Conservation (phyloP, 169 alveolate genomes). For the Plasmodium coatneyi region DNA sequence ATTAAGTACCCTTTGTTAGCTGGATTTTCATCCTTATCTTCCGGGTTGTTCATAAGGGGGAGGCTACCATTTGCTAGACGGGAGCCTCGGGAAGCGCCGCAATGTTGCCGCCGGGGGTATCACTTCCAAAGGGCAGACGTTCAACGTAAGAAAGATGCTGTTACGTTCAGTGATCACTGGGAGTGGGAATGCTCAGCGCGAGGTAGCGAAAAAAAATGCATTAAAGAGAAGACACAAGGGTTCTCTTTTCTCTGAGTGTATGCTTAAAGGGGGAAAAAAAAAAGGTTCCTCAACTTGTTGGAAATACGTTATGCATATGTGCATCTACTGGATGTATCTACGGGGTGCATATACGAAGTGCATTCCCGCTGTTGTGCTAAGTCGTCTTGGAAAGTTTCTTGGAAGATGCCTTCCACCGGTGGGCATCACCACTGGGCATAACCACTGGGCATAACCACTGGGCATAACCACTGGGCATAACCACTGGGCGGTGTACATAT, state of each 20-base stretch:
- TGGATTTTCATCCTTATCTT: slow-evolving; percentile 48
- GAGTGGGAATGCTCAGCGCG: neutral
- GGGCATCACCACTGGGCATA: neutral
- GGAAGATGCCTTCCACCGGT: neutral
- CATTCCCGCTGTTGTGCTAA: neutral
- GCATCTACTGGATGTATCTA: neutral
- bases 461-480: neutral
- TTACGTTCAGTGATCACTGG: slow-evolving; percentile 42
- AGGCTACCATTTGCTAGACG: slow-evolving; percentile 9
- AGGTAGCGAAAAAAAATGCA: slow-evolving; percentile 5
- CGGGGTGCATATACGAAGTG: neutral
- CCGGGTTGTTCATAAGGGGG: slow-evolving; percentile 1
- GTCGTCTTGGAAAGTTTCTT: neutral
- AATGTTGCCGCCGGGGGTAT: neutral
- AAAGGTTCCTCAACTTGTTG: neutral
- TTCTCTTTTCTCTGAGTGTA: neutral
- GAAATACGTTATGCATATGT: neutral
- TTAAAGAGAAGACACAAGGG: slow-evolving; percentile 14
- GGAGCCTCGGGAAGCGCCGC: neutral
- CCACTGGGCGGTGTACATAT: neutral
- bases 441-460: neutral
- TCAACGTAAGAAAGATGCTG: slow-evolving; percentile 1
- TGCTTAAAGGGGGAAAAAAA: neutral
- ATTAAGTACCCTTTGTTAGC: slow-evolving; percentile 20
- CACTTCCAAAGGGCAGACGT: slow-evolving; percentile 27